Evolutionary conservation across 208 protist genomes (phyloP).

Genomic region (Trypanosomatidae sp.): DNA sequence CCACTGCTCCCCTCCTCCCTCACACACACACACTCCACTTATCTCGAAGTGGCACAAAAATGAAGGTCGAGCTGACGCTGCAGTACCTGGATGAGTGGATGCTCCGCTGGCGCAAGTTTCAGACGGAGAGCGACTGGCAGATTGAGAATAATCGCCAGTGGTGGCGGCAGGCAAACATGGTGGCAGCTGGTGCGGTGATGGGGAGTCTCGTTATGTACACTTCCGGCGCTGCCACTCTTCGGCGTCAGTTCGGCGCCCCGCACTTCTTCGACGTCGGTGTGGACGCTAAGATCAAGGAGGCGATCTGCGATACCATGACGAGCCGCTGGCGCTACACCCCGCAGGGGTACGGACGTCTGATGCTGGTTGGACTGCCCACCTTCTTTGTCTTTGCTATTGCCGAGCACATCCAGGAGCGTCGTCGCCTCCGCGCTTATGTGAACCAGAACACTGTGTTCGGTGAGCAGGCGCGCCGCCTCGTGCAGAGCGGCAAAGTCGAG

Average conservation of each 20-base stretch:
- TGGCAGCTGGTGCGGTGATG: conserved; percentile 42
- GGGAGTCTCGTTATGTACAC: conserved; percentile 65
- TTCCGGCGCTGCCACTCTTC: conserved; percentile 65
- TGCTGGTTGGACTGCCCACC: conserved; percentile 73
- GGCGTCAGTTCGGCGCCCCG: conserved; percentile 77
- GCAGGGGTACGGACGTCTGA: conserved; percentile 77
- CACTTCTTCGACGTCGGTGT: conserved; percentile 89
- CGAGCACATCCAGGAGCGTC: conserved; percentile 79
- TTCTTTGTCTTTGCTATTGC: conserved; percentile 61
- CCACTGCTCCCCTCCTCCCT: not conserved
- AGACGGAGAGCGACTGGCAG: conserved; percentile 88
- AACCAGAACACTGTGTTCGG: conserved; percentile 89
- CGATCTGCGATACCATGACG: conserved; percentile 54
- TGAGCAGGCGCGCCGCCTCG: conserved; percentile 83
- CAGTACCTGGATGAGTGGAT: conserved; percentile 93
- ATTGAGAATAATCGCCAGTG: conserved; percentile 89
- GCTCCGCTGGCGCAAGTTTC: conserved; percentile 90
- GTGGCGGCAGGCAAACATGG: conserved; percentile 75
- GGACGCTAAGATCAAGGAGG: conserved; percentile 68
- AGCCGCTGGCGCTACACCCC: conserved; percentile 83
- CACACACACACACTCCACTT: not conserved
- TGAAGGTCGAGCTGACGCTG: conserved; percentile 87
- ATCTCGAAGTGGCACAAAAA: conserved; percentile 10
- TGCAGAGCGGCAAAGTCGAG: conserved; percentile 80
- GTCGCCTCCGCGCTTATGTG: conserved; percentile 71